phyloP scores from a whole-genome alignment of 441 rosid species.

The Populus hybrid region DNA sequence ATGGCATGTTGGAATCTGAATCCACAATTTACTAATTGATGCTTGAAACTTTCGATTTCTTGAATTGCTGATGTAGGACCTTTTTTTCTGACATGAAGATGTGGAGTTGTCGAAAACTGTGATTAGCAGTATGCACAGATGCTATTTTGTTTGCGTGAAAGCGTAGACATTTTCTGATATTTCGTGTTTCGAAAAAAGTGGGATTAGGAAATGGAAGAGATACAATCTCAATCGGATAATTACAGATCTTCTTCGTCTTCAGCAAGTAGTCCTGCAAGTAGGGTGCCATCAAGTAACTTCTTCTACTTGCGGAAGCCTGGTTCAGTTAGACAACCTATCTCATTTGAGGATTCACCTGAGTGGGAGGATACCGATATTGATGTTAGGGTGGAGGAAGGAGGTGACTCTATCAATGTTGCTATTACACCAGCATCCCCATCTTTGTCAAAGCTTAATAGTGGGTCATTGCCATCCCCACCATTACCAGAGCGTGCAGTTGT shows the following conservation, averaged over 20 bases:
- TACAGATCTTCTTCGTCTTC: constrained; percentile 97
- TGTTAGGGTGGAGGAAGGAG: constrained; percentile 73
- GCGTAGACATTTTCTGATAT: constrained; percentile 4
- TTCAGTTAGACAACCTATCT: constrained; percentile 87
- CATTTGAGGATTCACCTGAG: constrained; percentile 97
- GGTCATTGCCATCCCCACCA: constrained; percentile 82
- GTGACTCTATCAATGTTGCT: constrained; percentile 74
- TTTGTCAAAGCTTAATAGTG: constrained; percentile 77
- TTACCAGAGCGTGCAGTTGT: constrained; percentile 54
- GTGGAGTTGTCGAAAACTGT: neutral
- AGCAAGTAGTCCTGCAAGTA: constrained; percentile 95
- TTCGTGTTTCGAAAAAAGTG: constrained; percentile 14
- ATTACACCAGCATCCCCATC: constrained; percentile 82
- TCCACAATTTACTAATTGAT: neutral
- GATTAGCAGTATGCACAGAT: neutral
- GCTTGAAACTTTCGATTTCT: neutral
- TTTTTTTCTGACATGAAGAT: too few species aligned
- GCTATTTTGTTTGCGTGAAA: neutral
- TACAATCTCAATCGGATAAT: constrained; percentile 90
- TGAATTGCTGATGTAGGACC: neutral
- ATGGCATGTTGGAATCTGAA: neutral
- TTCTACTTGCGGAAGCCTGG: constrained; percentile 94
- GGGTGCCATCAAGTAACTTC: constrained; percentile 92
- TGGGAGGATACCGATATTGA: constrained; percentile 83
- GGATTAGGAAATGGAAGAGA: constrained; percentile 73